Conservation (phyloP, 2,329 filamentous ascomycete species). For the Onygena corvina region DNA sequence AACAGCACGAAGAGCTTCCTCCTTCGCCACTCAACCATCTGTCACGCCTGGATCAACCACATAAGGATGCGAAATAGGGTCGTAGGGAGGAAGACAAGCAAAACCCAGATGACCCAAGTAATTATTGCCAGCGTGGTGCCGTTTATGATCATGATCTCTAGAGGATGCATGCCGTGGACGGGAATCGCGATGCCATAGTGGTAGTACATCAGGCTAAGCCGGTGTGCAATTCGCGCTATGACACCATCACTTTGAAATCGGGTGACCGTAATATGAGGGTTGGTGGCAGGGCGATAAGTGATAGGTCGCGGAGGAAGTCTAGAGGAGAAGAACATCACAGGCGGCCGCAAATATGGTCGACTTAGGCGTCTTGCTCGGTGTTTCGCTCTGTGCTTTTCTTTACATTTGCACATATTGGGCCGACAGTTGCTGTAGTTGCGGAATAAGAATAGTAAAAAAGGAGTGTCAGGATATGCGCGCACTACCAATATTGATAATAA, state of each 20-base stretch:
- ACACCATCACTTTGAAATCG: neutral
- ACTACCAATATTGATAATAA: neutral
- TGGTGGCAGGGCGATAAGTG: neutral
- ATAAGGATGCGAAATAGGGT: neutral
- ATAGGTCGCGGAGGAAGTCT: neutral
- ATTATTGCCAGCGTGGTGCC: neutral
- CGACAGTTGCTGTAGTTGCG: neutral
- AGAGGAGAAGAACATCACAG: neutral
- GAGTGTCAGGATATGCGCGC: neutral
- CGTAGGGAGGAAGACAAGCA: neutral
- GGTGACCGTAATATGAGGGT: neutral
- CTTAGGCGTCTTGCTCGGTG: too few relatives aligned
- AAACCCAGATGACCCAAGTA: neutral
- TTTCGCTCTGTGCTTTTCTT: neutral
- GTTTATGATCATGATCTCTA: neutral
- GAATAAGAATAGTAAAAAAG: neutral
- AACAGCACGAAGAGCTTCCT: too few relatives aligned
- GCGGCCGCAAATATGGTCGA: neutral
- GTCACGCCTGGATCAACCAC: neutral
- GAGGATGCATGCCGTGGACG: constrained; percentile 1
- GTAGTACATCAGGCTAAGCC: neutral
- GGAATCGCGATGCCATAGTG: constrained; percentile 3
- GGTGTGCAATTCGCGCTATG: neutral
- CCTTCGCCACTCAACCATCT: too few relatives aligned
- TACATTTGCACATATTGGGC: neutral